Base-by-base conservation (phyloP, 2,329 filamentous ascomycete genomes). In the Aspergillus eucalypticola region DNA sequence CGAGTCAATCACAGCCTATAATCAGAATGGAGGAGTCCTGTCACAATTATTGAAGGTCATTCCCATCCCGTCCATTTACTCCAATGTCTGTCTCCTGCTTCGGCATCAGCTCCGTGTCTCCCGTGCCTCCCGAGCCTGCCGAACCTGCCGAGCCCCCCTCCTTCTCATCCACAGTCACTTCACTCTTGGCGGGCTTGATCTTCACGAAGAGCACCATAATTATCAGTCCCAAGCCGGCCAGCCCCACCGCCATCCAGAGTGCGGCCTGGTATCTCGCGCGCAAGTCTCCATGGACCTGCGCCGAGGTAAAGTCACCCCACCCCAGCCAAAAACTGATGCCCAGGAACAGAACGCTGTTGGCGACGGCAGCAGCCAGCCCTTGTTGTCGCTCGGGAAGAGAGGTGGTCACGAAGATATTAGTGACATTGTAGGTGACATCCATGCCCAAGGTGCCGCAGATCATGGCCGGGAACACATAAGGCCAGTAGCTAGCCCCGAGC, bases 331-430 rank as follows among this genome's bases (percentile, higher is more conserved):
- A 81, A 1, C 89, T 88, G 67, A 92, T 88, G 8, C 88, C 88
- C 8, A 93, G 79, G 67, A 91, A 90, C 29, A 92, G 71, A 2
- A 91, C 75, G 51, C 85, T 87, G 75, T 90, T 91, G 68, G 90
- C 87, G 49, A 92, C 73, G 0, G 86, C 89, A 1, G 90, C 89
- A 0, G 89, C 90, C 0, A 91, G 79, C 0, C 89, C 90, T 71
- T 94, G 90, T 53, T 86, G 81, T 11, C 84, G 81, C 4, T 81
- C 80, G 0, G 90, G 88, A 63, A 92, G 79, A 13, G 84, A 85
- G 0, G 89, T 92, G 0, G 89, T 92, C 72, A 92, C 89, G 75
- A 90, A 93, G 60, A 93, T 84, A 68, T 90, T 92, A 17, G 87
- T 85, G 1, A 92, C 84, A 69, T 89, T 91, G 76, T 88, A 92